phyloP scores from a whole-genome alignment of 805 yeast species.

The Suhomyces pyralidae region DNA sequence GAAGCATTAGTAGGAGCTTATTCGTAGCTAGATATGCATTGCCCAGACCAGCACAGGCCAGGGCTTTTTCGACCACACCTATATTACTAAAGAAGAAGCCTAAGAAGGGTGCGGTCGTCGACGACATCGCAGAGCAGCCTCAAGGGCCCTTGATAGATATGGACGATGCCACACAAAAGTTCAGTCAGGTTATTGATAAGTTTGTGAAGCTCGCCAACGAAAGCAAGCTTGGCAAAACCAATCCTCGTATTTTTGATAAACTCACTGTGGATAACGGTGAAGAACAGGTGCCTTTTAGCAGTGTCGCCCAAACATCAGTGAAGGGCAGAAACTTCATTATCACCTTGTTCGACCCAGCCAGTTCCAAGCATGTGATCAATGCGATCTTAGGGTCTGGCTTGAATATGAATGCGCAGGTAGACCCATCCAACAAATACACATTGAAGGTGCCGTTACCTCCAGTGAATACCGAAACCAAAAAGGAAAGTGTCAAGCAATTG shows the following conservation, averaged over 20 bases:
- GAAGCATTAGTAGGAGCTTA: not conserved
- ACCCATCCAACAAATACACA: slow-evolving; percentile 68
- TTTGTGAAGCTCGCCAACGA: slow-evolving; percentile 59
- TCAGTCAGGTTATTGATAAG: slow-evolving; percentile 46
- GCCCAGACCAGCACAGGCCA: not conserved
- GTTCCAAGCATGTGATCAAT: slow-evolving; percentile 65
- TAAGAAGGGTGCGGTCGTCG: not conserved
- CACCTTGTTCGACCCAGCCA: slow-evolving; percentile 84
- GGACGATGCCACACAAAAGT: slow-evolving; percentile 40
- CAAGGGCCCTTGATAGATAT: slow-evolving; percentile 24
- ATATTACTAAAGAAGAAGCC: slow-evolving; percentile 1
- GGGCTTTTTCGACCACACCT: not conserved
- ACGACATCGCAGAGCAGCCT: slow-evolving; percentile 7
- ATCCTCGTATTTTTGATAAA: slow-evolving; percentile 62
- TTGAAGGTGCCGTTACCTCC: slow-evolving; percentile 75
- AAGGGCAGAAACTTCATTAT: slow-evolving; percentile 69
- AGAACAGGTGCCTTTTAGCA: slow-evolving; percentile 47
- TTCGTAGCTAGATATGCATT: not conserved
- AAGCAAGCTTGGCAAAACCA: slow-evolving; percentile 65
- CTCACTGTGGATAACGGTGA: slow-evolving; percentile 50
- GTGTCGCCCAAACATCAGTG: slow-evolving; percentile 67
- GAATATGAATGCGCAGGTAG: slow-evolving; percentile 78
- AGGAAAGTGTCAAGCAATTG: slow-evolving; percentile 53
- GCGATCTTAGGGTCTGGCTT: slow-evolving; percentile 65
- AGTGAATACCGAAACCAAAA: slow-evolving; percentile 64